Evolutionary conservation across 306 rosid genomes (phyloP), one percentile per base, ranked within the genome.

Genomic region (Fagus sylvatica): DNA sequence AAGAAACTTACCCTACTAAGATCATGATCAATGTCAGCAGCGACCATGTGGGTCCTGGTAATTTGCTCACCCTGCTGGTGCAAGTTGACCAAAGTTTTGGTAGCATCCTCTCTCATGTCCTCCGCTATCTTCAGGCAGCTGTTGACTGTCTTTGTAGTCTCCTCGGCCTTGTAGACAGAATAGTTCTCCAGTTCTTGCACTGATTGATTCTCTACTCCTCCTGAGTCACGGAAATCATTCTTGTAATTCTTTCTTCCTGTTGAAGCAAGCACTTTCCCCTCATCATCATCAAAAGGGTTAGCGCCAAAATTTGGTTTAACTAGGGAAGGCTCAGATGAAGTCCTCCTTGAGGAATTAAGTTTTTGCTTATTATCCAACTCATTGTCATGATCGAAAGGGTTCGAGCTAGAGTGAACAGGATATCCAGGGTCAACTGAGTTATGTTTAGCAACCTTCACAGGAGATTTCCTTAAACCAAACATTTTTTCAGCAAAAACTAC

Each of bases 31-130:
- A 96, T 93, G 82, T 93, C 94, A 28, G 90, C 92, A 55, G 99
- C 99, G 6, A 85, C 91, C 73, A 84, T 16, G 81, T 96, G 99
- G 80, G 91, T 87, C 86, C 91, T 84, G 75, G 93, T 96, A 81
- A 96, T 91, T 83, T 96, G 99, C 71, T 96, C 97, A 16, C 99
- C 96, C 85, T 96, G 99, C 66, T 93, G 97, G 82, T 93, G 97
- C 82, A 96, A 86, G 39, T 84, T 46, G 82, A 84, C 96, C 85
- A 96, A 76, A 84, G 99, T 96, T 80, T 90, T 85, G 72, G 97
- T 85, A 81, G 94, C 98, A 80, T 83, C 96, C 80, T 90, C 98
- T 74, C 99, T 87, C 10, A 96, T 96, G 59, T 91, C 93, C 85
- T 90, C 99, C 73, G 98, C 99, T 81, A 96, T 91, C 88, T 80